These are phyloP conservation scores for Beta corolliflora DNA, from an alignment of 179 eudicot species.

Conservation along the genomic window DNA sequence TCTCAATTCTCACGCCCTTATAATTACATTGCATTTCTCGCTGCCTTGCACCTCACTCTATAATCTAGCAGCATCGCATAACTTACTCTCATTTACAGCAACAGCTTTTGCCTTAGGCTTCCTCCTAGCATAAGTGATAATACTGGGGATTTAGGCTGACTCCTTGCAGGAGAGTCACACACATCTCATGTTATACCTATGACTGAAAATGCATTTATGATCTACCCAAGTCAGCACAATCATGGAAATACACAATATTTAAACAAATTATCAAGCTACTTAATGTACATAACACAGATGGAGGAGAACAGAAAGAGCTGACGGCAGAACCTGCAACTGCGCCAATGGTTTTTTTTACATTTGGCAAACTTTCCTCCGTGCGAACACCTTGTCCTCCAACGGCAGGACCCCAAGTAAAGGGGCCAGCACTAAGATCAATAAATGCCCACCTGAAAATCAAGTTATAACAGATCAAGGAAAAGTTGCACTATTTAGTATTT, in stretches of 20 bases:
- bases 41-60: too few relatives aligned
- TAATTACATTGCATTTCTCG: too few relatives aligned
- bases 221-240: background rate
- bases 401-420: conserved; percentile 97
- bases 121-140: too few relatives aligned
- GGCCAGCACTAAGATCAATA: conserved; percentile 93
- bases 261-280: conserved; percentile 2
- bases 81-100: too few relatives aligned
- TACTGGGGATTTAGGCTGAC: too few relatives aligned
- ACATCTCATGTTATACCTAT: conserved; percentile 3
- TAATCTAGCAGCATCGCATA: too few relatives aligned
- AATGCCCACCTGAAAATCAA: conserved; percentile 79
- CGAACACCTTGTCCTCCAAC: conserved; percentile 99
- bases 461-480: conserved; percentile 17
- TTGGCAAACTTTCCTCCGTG: conserved; percentile 91
- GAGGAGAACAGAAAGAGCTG: background rate
- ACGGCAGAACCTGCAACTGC: conserved; percentile 69
- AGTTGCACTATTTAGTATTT: background rate
- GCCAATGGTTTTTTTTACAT: conserved; percentile 88
- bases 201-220: conserved; percentile 1
- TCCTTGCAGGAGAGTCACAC: background rate
- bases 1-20: too few relatives aligned
- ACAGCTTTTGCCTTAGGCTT: too few relatives aligned
- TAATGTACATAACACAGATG: background rate
- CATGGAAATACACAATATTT: background rate